Evolutionary conservation across 208 protist genomes (phyloP).

Genomic region (Trypanosoma scelopori): DNA sequence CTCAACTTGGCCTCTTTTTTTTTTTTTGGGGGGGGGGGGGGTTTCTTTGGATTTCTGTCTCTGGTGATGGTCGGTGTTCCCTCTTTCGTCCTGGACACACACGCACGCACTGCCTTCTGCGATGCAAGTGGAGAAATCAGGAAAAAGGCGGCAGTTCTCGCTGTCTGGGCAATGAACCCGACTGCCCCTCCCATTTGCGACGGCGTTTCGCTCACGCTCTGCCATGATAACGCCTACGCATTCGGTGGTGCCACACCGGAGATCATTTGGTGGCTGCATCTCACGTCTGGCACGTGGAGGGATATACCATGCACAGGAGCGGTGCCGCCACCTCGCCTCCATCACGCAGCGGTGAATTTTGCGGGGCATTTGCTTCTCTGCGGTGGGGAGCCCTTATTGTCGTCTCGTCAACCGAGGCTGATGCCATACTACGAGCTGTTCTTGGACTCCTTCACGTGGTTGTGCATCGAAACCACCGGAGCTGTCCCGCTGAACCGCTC

Average conservation of each 20-base stretch:
- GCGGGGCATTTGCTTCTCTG: constrained; percentile 19
- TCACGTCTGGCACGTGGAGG: constrained; percentile 8
- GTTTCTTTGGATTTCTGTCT: no score
- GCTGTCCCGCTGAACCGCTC: constrained; percentile 26
- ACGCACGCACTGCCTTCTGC: no score
- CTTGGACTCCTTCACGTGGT: constrained; percentile 28
- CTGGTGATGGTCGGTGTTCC: no score
- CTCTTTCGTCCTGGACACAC: no score
- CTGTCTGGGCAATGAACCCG: constrained; percentile 2
- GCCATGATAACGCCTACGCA: constrained; percentile 11
- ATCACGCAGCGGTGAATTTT: constrained; percentile 14
- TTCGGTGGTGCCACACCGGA: constrained; percentile 16
- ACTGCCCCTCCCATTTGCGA: constrained; percentile 13
- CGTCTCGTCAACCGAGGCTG: neutral
- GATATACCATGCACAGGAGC: constrained; percentile 18
- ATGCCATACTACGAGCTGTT: constrained; percentile 36
- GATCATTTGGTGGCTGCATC: constrained; percentile 22
- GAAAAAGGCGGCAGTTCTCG: neutral
- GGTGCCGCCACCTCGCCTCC: constrained; percentile 14
- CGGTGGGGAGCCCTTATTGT: constrained; percentile 21
- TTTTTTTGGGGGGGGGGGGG: no score
- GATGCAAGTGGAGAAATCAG: no score
- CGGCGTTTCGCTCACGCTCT: constrained; percentile 15
- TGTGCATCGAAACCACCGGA: constrained; percentile 23
- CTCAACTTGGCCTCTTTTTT: no score